A percentile compares a stretch with the other conserved stretches of the same genome.
Conservation (phyloP, 2,329 filamentous ascomycete genomes). For the Alternaria tenuissima region DNA sequence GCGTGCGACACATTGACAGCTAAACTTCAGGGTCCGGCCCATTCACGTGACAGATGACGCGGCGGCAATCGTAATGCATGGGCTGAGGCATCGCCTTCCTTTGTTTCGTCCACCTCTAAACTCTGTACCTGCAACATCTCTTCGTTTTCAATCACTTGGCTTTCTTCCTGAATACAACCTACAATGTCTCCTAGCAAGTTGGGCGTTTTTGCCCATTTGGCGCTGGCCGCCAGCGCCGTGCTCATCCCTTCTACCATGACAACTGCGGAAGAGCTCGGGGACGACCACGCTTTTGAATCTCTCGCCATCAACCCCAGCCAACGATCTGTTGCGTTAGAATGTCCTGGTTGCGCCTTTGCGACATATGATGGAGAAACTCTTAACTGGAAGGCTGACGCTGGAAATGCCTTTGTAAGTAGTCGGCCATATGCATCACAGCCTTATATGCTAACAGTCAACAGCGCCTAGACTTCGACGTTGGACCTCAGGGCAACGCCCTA, state of each 20-base stretch:
- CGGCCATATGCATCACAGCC: constrained; percentile 1
- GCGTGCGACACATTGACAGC: constrained; percentile 15
- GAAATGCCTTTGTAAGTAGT: constrained; percentile 47
- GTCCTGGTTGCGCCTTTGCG: constrained; percentile 45
- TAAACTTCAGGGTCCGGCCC: constrained; percentile 9
- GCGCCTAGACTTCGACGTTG: constrained; percentile 50
- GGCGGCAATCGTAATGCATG: constrained; percentile 16
- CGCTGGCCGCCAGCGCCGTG: constrained; percentile 48
- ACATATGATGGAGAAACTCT: constrained; percentile 28
- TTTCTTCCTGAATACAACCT: constrained; percentile 22
- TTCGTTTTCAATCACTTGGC: constrained; percentile 18
- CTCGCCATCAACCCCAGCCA: constrained; percentile 45
- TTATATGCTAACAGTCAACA: constrained; percentile 33
- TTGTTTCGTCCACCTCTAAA: constrained; percentile 21
- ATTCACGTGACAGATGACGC: constrained; percentile 24
- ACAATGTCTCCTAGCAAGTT: constrained; percentile 45
- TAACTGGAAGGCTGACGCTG: constrained; percentile 41
- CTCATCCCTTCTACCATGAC: constrained; percentile 45
- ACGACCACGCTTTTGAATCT: constrained; percentile 41
- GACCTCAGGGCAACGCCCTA: constrained; percentile 40
- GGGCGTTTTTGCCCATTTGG: constrained; percentile 46
- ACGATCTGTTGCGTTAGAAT: constrained; percentile 46
- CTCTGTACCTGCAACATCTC: constrained; percentile 21
- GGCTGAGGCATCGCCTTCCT: constrained; percentile 20
- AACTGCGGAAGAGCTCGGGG: constrained; percentile 37